Evolutionary conservation across 345 rosid species (phyloP).

Genomic region (Gossypium longicalyx): DNA sequence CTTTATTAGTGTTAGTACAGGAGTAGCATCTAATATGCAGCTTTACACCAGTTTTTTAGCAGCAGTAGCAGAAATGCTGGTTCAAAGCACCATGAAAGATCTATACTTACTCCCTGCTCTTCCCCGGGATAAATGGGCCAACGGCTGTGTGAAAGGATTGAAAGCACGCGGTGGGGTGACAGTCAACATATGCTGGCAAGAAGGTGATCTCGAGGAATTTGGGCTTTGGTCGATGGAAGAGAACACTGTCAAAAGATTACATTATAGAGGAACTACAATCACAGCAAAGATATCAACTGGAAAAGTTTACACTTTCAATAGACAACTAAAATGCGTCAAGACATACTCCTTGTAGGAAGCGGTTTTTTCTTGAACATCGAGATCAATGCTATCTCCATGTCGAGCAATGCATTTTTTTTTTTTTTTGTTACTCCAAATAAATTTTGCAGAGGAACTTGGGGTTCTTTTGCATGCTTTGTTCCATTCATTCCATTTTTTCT

Average conservation of each 20-base stretch:
- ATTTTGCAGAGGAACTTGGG: background rate
- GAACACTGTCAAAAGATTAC: conserved; percentile 35
- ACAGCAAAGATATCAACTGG: conserved; percentile 40
- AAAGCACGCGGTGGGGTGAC: conserved; percentile 82
- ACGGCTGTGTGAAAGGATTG: conserved; percentile 67
- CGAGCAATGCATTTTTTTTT: background rate
- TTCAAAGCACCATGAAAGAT: conserved; percentile 73
- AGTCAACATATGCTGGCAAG: conserved; percentile 63
- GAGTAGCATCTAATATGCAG: background rate
- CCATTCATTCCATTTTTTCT: background rate
- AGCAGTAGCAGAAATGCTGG: conserved; percentile 81
- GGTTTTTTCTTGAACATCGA: background rate
- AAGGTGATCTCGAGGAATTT: conserved; percentile 66
- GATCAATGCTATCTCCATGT: background rate
- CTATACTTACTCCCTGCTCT: conserved; percentile 79
- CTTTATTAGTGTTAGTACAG: background rate
- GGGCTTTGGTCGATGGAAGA: conserved; percentile 47
- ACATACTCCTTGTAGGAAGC: conserved; percentile 16
- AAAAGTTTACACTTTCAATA: conserved; percentile 51
- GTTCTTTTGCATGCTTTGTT: background rate
- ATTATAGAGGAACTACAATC: conserved; percentile 48
- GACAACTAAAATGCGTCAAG: conserved; percentile 44
- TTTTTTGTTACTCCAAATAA: background rate
- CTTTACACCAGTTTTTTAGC: conserved; percentile 55
- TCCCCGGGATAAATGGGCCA: conserved; percentile 72